Percentiles rank a stretch among this genome's conserved stretches.
Conservation (phyloP, 352 stramenopile species). For the Phytophthora uliginosa region DNA sequence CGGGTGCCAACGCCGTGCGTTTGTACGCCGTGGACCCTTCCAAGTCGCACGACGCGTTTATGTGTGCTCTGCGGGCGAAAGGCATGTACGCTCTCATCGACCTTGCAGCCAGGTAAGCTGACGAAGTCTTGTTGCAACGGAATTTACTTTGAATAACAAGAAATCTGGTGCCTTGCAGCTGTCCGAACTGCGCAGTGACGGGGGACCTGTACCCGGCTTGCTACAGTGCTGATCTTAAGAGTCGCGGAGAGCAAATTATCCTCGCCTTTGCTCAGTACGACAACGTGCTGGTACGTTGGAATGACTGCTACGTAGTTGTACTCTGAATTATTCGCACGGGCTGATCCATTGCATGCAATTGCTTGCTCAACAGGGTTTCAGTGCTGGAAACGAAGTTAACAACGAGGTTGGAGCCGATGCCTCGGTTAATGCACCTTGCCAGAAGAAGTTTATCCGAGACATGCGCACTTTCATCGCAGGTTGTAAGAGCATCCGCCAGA, state of each 20-base stretch:
- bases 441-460: slow-evolving; percentile 92
- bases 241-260: slow-evolving; percentile 81
- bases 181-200: slow-evolving; percentile 67
- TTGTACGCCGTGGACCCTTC: slow-evolving; percentile 87
- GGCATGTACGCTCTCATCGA: slow-evolving; percentile 88
- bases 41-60: slow-evolving; percentile 90
- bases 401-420: slow-evolving; percentile 50
- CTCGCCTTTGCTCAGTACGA: slow-evolving; percentile 86
- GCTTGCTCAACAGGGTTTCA: slow-evolving; percentile 46
- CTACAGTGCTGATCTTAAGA: slow-evolving; percentile 71
- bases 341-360: background rate
- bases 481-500: slow-evolving; percentile 69
- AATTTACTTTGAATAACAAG: background rate
- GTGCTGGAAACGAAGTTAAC: slow-evolving; percentile 88
- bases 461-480: slow-evolving; percentile 76
- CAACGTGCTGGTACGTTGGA: slow-evolving; percentile 65
- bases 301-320: background rate
- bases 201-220: slow-evolving; percentile 59
- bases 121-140: background rate
- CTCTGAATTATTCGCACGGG: background rate
- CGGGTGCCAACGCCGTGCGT: slow-evolving; percentile 83
- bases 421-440: slow-evolving; percentile 77
- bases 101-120: slow-evolving; percentile 44
- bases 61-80: slow-evolving; percentile 78
- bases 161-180: slow-evolving; percentile 29